Percentiles rank a stretch among this genome's conserved stretches.
Evolutionary conservation across 2,329 filamentous ascomycete species (phyloP).

Genomic region (Aspergillus pseudotamarii): DNA sequence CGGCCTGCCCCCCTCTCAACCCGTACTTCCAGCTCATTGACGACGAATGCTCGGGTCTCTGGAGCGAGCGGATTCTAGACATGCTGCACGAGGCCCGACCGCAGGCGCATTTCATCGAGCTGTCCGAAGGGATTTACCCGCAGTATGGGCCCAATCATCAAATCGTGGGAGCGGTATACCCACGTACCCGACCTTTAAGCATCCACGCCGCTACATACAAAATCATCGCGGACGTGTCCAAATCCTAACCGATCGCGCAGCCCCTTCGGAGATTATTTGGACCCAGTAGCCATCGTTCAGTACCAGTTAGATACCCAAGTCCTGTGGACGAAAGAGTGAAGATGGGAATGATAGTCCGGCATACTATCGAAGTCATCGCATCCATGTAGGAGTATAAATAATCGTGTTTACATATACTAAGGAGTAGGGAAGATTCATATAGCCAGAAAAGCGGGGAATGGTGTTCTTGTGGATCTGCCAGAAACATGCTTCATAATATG

Average conservation of each 20-base stretch:
- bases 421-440: neutral
- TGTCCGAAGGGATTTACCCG: constrained; percentile 64
- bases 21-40: constrained; percentile 70
- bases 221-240: constrained; percentile 44
- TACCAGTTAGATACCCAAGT: constrained; percentile 3
- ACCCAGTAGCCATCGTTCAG: too few relatives aligned
- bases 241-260: constrained; percentile 12
- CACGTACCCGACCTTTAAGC: constrained; percentile 41
- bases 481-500: neutral
- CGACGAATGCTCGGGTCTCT: constrained; percentile 67
- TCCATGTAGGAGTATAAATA: constrained; percentile 6
- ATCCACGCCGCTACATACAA: constrained; percentile 45
- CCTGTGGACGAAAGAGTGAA: neutral
- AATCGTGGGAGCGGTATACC: constrained; percentile 40
- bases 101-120: constrained; percentile 60
- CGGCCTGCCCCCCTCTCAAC: constrained; percentile 69
- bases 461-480: neutral
- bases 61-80: constrained; percentile 69
- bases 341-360: neutral
- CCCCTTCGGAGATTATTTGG: neutral
- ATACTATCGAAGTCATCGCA: neutral
- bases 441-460: neutral
- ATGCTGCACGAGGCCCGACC: constrained; percentile 64
- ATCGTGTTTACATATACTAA: neutral
- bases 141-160: constrained; percentile 35